Percentiles rank a stretch among this genome's conserved stretches.
Conservation (phyloP, 257 asterid species). For the Prunella vulgaris region DNA sequence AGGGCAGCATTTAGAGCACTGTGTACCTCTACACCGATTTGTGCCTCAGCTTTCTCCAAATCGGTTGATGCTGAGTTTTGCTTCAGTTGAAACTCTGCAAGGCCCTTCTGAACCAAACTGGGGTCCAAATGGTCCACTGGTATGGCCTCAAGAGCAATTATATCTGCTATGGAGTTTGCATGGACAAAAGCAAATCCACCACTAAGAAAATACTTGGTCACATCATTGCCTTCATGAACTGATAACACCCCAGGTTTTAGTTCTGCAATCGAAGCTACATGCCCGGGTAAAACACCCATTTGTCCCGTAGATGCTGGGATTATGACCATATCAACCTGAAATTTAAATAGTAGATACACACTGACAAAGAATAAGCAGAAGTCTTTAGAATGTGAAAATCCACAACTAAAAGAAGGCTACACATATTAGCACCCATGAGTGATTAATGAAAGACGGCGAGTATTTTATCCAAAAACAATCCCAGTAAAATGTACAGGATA, state of each 20-base stretch:
- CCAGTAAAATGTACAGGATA: not conserved
- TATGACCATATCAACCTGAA: constrained; percentile 89
- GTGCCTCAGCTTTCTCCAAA: constrained; percentile 83
- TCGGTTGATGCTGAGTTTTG: constrained; percentile 73
- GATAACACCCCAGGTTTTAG: constrained; percentile 69
- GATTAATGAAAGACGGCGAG: too few relatives aligned
- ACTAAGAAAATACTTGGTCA: constrained; percentile 61
- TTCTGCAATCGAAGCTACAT: constrained; percentile 85
- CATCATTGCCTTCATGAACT: constrained; percentile 75
- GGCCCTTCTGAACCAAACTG: constrained; percentile 68
- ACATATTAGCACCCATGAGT: not conserved
- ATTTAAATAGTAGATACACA: not conserved
- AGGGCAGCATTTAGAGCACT: constrained; percentile 84
- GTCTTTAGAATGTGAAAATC: too few relatives aligned
- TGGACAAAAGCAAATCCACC: constrained; percentile 80
- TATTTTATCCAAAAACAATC: not conserved
- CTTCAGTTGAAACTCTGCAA: constrained; percentile 69
- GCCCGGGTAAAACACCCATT: constrained; percentile 94
- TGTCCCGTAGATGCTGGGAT: constrained; percentile 83
- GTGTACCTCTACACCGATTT: constrained; percentile 81
- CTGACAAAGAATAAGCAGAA: not conserved
- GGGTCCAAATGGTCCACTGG: constrained; percentile 70
- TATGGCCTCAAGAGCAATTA: constrained; percentile 70
- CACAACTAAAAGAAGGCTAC: not conserved
- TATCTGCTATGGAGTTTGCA: constrained; percentile 70